Evolutionary conservation across 2,329 filamentous ascomycete genomes (phyloP).

Genomic region (Cladosporium sp.): DNA sequence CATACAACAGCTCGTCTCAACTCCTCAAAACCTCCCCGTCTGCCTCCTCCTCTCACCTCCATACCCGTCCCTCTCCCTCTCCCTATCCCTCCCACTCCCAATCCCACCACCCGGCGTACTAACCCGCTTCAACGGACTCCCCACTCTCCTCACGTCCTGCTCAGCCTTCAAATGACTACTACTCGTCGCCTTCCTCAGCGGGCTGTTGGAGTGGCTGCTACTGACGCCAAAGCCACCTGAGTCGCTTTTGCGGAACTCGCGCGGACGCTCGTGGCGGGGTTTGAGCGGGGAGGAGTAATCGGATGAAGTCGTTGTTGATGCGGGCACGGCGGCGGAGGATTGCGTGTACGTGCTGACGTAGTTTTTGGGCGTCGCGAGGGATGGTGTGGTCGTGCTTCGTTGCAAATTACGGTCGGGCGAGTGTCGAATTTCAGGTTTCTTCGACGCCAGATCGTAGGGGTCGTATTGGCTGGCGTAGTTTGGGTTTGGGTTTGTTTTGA

Average conservation of each 20-base stretch:
- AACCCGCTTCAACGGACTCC: conserved; percentile 42
- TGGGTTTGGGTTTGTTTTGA: conserved; percentile 76
- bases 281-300: conserved; percentile 46
- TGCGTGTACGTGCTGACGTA: conserved; percentile 30
- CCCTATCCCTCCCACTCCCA: no score
- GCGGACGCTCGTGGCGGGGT: conserved; percentile 37
- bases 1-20: no score
- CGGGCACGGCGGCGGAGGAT: conserved; percentile 28
- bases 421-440: conserved; percentile 17
- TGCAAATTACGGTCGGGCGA: neutral
- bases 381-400: conserved; percentile 12
- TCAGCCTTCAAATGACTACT: conserved; percentile 44
- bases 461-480: conserved; percentile 66
- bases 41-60: conserved; percentile 22
- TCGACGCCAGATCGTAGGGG: conserved; percentile 48
- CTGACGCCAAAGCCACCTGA: conserved; percentile 72
- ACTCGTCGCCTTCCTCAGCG: conserved; percentile 71
- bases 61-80: no score
- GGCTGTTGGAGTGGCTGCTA: conserved; percentile 74
- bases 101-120: conserved; percentile 32
- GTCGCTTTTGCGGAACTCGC: conserved; percentile 50
- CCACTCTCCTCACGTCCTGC: conserved; percentile 22
- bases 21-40: conserved; percentile 23
- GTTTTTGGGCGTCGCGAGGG: conserved; percentile 19
- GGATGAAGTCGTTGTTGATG: conserved; percentile 23